A percentile compares a stretch with the other conserved stretches of the same genome.
phyloP scores from a whole-genome alignment of 2,329 filamentous ascomycete species.

The Fusarium caatingaense region DNA sequence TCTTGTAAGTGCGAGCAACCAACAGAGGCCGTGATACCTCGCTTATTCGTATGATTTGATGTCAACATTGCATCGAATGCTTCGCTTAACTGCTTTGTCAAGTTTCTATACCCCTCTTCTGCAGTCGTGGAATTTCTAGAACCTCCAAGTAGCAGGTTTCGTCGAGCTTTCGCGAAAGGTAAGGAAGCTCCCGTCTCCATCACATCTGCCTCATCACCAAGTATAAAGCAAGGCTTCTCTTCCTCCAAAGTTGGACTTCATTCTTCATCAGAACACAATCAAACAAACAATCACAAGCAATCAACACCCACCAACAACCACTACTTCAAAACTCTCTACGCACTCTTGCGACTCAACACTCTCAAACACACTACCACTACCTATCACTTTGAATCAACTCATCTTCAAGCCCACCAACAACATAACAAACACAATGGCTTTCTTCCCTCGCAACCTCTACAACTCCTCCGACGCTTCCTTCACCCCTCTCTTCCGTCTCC shows the following conservation, averaged over 20 bases:
- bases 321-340: slow-evolving; percentile 28
- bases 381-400: slow-evolving; percentile 43
- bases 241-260: slow-evolving; percentile 22
- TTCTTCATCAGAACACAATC: slow-evolving; percentile 46
- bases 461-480: slow-evolving; percentile 62
- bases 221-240: slow-evolving; percentile 49
- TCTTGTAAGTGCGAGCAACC: slow-evolving; percentile 25
- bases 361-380: slow-evolving; percentile 32
- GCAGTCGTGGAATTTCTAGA: slow-evolving; percentile 42
- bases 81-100: slow-evolving; percentile 23
- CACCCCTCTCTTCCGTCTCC: slow-evolving; percentile 71
- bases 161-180: slow-evolving; percentile 34
- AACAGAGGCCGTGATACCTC: neutral
- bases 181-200: slow-evolving; percentile 28
- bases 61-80: slow-evolving; percentile 10
- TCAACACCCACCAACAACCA: slow-evolving; percentile 5
- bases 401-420: slow-evolving; percentile 39
- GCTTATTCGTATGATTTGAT: slow-evolving; percentile 32
- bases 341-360: slow-evolving; percentile 42
- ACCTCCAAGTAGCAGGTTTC: slow-evolving; percentile 31
- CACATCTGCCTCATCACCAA: slow-evolving; percentile 9
- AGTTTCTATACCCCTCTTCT: slow-evolving; percentile 11
- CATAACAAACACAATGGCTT: slow-evolving; percentile 63
- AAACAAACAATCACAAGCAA: slow-evolving; percentile 41
- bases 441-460: slow-evolving; percentile 68